Evolutionary conservation across 495 filamentous ascomycete species (phyloP).

Genomic region (Aspergillus egyptiacus): DNA sequence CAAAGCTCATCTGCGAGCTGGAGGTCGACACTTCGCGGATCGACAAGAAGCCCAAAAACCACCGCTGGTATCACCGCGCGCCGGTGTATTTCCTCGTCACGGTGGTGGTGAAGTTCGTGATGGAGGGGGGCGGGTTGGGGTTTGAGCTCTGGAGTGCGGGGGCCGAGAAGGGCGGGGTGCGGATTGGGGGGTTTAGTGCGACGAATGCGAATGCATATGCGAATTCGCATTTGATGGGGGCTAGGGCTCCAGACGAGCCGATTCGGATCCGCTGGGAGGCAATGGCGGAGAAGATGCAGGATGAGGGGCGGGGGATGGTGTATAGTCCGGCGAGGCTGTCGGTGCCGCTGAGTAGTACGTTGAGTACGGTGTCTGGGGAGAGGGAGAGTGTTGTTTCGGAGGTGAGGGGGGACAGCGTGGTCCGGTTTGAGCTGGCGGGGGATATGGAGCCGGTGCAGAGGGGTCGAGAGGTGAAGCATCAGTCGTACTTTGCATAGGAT

Average conservation of each 20-base stretch:
- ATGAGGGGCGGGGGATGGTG: not conserved
- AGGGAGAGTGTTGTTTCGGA: not conserved
- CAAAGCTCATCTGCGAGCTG: conserved; percentile 32
- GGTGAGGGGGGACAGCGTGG: conserved; percentile 12
- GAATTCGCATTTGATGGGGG: not conserved
- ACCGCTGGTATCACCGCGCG: conserved; percentile 34
- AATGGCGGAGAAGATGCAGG: conserved; percentile 10
- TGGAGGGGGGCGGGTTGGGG: conserved; percentile 2
- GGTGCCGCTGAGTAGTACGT: not conserved
- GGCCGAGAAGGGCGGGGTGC: not conserved
- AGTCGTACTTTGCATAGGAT: not conserved
- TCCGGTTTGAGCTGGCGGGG: conserved; percentile 12
- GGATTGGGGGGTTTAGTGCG: not conserved
- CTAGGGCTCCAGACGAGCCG: not conserved
- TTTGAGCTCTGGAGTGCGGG: conserved; percentile 6
- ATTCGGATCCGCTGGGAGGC: conserved; percentile 6
- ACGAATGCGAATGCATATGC: not conserved
- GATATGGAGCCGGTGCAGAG: not conserved
- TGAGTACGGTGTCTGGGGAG: not conserved
- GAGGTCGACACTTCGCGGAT: conserved; percentile 27
- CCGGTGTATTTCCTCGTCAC: conserved; percentile 7
- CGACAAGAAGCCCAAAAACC: conserved; percentile 41
- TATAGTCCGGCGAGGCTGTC: too few species aligned
- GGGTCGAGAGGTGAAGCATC: not conserved
- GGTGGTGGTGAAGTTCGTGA: conserved; percentile 5